Conservation (phyloP, 805 yeast species). For the Ogataea glucozyma region DNA sequence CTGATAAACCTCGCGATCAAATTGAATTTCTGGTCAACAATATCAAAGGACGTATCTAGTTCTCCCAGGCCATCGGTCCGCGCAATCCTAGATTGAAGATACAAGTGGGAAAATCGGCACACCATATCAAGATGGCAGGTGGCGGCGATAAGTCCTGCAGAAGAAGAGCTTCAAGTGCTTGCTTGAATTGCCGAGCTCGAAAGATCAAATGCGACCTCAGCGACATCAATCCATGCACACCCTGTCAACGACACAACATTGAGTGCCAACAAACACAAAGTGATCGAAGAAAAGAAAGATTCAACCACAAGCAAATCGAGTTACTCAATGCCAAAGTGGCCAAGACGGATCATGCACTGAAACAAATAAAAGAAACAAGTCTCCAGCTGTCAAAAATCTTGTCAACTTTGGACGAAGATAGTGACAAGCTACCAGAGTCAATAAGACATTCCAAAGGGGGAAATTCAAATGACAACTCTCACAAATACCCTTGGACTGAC, state of each 20-base stretch:
- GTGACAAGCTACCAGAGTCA: neutral
- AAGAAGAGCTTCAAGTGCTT: slow-evolving; percentile 19
- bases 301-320: slow-evolving; percentile 15
- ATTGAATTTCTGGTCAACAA: too few species aligned
- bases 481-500: slow-evolving; percentile 22
- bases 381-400: neutral
- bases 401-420: neutral
- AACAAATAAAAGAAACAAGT: slow-evolving; percentile 2
- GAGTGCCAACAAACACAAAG: slow-evolving; percentile 15
- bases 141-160: too few species aligned
- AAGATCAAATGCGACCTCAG: slow-evolving; percentile 25
- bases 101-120: too few species aligned
- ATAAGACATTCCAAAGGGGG: neutral
- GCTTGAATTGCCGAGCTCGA: slow-evolving; percentile 22
- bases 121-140: too few species aligned
- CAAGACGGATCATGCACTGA: neutral
- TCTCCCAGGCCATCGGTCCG: too few species aligned
- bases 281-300: slow-evolving; percentile 23
- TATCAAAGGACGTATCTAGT: too few species aligned
- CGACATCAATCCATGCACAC: slow-evolving; percentile 21
- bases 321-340: slow-evolving; percentile 5
- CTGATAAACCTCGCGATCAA: too few species aligned
- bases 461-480: slow-evolving; percentile 1
- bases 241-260: slow-evolving; percentile 14
- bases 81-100: too few species aligned